Percentiles rank a stretch among this genome's conserved stretches.
phyloP scores from a whole-genome alignment of 441 rosid species.

The Raphanus hybrid region DNA sequence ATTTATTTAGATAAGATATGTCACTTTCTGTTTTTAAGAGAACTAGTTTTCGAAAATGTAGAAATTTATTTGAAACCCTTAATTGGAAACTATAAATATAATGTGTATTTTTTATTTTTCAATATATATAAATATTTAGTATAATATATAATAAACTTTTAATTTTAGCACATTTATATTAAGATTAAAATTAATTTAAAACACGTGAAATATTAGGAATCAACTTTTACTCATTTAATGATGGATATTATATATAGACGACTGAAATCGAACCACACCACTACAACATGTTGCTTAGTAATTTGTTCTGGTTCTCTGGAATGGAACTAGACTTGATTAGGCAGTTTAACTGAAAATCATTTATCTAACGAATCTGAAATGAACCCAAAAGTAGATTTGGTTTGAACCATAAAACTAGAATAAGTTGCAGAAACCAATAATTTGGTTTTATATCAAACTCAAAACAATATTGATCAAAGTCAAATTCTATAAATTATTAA shows the following conservation, averaged over 20 bases:
- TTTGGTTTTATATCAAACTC: no score
- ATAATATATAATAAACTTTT: neutral
- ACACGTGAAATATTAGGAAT: neutral
- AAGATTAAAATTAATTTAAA: neutral
- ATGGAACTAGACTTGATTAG: neutral
- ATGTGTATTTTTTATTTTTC: neutral
- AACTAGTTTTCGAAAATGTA: neutral
- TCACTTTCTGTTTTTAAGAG: neutral
- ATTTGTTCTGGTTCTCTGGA: neutral
- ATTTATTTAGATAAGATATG: constrained; percentile 7
- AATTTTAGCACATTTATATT: neutral
- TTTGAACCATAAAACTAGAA: no score
- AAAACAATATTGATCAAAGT: no score
- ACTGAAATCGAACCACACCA: neutral
- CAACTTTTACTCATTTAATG: neutral
- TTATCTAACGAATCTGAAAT: neutral
- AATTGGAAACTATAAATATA: neutral
- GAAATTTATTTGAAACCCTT: neutral
- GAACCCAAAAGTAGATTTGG: neutral
- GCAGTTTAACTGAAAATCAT: neutral
- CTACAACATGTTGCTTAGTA: neutral
- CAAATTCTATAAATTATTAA: no score
- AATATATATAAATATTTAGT: neutral
- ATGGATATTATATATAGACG: neutral
- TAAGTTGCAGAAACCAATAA: no score